Evolutionary conservation across 306 rosid genomes (phyloP).

Genomic region (Hylodesmum podocarpum): DNA sequence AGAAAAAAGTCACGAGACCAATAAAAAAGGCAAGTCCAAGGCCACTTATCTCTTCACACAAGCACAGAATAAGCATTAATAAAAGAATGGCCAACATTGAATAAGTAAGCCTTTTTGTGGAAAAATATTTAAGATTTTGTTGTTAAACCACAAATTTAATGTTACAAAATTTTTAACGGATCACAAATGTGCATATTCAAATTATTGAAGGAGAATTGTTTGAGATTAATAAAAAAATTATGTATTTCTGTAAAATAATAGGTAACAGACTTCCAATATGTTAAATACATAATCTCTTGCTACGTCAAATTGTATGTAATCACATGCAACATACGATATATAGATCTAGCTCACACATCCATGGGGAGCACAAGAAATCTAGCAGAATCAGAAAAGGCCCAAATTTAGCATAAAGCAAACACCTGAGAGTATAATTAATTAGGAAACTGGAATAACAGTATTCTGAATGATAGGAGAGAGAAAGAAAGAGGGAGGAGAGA

Average conservation of each 20-base stretch:
- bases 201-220: not conserved
- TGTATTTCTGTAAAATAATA: not conserved
- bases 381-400: slow-evolving; percentile 57
- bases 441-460: slow-evolving; percentile 48
- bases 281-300: slow-evolving; percentile 9
- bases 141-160: not conserved
- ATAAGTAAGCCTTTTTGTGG: not conserved
- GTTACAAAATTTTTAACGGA: not conserved
- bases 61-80: not conserved
- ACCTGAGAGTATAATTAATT: slow-evolving; percentile 44
- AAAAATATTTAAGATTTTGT: not conserved
- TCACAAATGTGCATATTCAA: not conserved
- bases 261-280: not conserved
- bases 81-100: slow-evolving; percentile 10
- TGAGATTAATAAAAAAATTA: not conserved
- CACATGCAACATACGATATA: slow-evolving; percentile 54
- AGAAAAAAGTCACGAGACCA: slow-evolving; percentile 26
- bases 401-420: slow-evolving; percentile 51
- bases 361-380: slow-evolving; percentile 84
- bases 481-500: slow-evolving; percentile 26
- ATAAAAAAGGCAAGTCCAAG: slow-evolving; percentile 20
- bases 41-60: slow-evolving; percentile 3
- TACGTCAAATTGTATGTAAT: slow-evolving; percentile 35
- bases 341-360: slow-evolving; percentile 36
- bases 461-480: slow-evolving; percentile 57